phyloP scores from a whole-genome alignment of 2,329 filamentous ascomycete genomes.

The Aaosphaeria pasadenensis region DNA sequence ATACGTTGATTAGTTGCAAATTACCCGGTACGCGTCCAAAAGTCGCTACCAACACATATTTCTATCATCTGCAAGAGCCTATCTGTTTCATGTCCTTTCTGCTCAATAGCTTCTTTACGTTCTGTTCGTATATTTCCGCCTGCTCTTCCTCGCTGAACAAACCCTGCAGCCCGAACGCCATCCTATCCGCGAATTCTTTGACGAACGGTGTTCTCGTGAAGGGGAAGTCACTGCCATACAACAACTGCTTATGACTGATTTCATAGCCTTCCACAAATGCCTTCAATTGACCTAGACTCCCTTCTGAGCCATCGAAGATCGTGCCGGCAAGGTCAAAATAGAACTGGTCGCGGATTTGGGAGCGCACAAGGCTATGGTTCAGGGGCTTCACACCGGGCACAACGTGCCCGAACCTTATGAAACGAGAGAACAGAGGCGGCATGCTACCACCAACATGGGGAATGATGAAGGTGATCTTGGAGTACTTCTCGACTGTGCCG shows the following conservation, averaged over 20 bases:
- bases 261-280: conserved; percentile 45
- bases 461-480: conserved; percentile 48
- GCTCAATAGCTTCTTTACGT: conserved; percentile 34
- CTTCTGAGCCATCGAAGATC: conserved; percentile 41
- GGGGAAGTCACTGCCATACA: conserved; percentile 56
- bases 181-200: conserved; percentile 34
- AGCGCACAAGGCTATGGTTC: conserved; percentile 22
- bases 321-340: conserved; percentile 55
- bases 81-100: not conserved
- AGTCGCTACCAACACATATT: too few relatives aligned
- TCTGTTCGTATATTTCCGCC: conserved; percentile 36
- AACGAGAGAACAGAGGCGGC: conserved; percentile 45
- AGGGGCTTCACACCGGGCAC: conserved; percentile 33
- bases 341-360: conserved; percentile 40
- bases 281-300: conserved; percentile 43
- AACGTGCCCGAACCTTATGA: conserved; percentile 39
- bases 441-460: conserved; percentile 49
- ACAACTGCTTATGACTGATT: conserved; percentile 35
- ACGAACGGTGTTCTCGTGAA: conserved; percentile 44
- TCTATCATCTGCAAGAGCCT: not conserved
- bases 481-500: conserved; percentile 46
- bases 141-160: conserved; percentile 37
- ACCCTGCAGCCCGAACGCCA: conserved; percentile 42
- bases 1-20: too few relatives aligned
- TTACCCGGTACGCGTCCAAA: too few relatives aligned